Evolutionary conservation across 805 yeast species (phyloP), one percentile per base, ranked within the genome.

Genomic region (Starmera quercuum): DNA sequence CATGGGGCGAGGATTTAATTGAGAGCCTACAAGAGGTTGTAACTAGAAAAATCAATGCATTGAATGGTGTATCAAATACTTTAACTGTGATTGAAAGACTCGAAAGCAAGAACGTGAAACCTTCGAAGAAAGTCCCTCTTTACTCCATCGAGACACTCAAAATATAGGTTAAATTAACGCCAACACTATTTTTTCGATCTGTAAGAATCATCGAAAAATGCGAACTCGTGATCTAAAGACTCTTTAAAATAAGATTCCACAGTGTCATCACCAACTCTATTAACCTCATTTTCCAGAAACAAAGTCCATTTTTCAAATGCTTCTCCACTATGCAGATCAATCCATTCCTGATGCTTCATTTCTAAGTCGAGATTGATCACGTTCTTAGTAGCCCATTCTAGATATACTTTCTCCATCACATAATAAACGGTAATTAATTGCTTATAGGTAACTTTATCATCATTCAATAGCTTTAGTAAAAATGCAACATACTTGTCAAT

Each of bases 1-100:
- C 76, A 40, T 74, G 84, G 73, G 69, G 71, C 32, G 61, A 64
- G 24, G 68, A 72, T 7, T 65, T 73, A 24, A 58, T 78, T 31
- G 59, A 60, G 17, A 55, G 56, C 15, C 63, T 80, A 36, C 57
- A 66, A 28, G 52, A 42, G 13, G 59, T 66, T n/a, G 58, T 82
- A 18, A 63, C 61, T 20, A 38, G 51, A 12, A 75, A 75, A 49
- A 63, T 79, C 13, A 65, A 64, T 10, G 54, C 69, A 35, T 41
- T 66, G 52, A 47, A 59, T 43, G 47, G 60, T 44, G 64, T 66
- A 53, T 45, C 71, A 44, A 61, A 45, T 36, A 33, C 41, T 4
- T 20, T 39, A 1, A 54, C 54, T 9, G 58, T 54, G 4, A 39
- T 54, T 31, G 46, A 51, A 30, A 37, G 46, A 36, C 34, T 47